Evolutionary conservation across 2,329 filamentous ascomycete genomes (phyloP), one percentile per base, ranked within the genome.

Genomic region (Ploettnerulaceae sp.): DNA sequence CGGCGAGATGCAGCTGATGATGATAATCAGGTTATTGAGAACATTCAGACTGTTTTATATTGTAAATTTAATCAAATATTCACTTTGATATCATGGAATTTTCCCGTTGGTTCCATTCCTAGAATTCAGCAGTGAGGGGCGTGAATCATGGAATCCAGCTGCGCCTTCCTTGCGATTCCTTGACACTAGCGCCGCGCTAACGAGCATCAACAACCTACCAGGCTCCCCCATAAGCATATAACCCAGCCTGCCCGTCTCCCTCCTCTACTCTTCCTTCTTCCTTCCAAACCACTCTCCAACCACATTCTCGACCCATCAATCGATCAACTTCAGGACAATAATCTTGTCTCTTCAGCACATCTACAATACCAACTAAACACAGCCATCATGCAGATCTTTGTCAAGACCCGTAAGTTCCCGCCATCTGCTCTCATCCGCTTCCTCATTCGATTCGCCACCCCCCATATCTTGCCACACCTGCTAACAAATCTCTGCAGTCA

Each of bases 381-480:
- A 47, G 50, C 37, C 56, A 53, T 51, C 70, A 94, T 95, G 90
- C 90, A 95, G 79, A 95, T 96, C 78, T 96, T 95, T 72, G 90
- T 95, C 64, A 95, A 95, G 84, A 95, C 89, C 61, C 80, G 84
- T 89, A 76, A 79, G 84, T 84, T 62, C 53, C 57, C 59, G 63
- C 61, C 36, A 41, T 36, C 29, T 39, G 18, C 38, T 29, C 39
- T 33, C 36, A 51, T 51, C 53, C n/a, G n/a, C n/a, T n/a, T n/a
- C n/a, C n/a, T n/a, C 53, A 21, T 18, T 15, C 26, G 41, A n/a
- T 32, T 69, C 34, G 76, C 65, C 76, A 75, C 64, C 75, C 76
- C 47, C 69, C 73, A 68, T 82, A 36, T 17, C 20, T 42, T 8
- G 15, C 28, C 79, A 88, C 84, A 84, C 67, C 83, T 89, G 17